Conservation (phyloP, 345 rosid genomes). For the Camelina sativa region DNA sequence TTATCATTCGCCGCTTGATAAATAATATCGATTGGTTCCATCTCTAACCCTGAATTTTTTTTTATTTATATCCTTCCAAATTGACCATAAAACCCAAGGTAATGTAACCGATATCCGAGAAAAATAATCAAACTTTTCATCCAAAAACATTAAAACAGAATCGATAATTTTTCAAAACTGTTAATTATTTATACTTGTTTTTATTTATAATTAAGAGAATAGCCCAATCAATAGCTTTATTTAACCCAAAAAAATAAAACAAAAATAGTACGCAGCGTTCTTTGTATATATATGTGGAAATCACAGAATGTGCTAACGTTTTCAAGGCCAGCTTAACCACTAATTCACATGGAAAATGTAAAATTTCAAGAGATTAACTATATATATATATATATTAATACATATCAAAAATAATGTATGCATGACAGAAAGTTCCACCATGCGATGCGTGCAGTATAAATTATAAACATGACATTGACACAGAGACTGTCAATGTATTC, state of each 20-base stretch:
- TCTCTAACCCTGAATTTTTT: no score
- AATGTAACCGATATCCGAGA: no score
- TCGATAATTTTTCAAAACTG: background rate
- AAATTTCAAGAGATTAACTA: background rate
- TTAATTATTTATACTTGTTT: no score
- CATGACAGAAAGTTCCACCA: conserved; percentile 8
- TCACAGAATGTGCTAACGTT: background rate
- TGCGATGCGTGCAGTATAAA: background rate
- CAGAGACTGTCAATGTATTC: background rate
- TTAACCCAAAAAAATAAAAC: background rate
- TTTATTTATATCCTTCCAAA: no score
- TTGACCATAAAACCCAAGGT: no score
- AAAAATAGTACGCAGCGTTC: background rate
- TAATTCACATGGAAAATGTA: background rate
- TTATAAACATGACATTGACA: conserved; percentile 7
- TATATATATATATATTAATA: background rate
- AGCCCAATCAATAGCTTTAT: background rate
- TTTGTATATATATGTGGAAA: background rate
- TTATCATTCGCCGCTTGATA: no score
- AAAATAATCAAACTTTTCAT: no score
- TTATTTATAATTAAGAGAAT: background rate
- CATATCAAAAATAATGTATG: background rate
- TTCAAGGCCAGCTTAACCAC: background rate
- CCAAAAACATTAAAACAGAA: background rate
- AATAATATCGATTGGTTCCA: no score